These are phyloP conservation scores for Globisporangium yorkense DNA, from an alignment of 352 stramenopile genomes.

Conservation along the genomic window DNA sequence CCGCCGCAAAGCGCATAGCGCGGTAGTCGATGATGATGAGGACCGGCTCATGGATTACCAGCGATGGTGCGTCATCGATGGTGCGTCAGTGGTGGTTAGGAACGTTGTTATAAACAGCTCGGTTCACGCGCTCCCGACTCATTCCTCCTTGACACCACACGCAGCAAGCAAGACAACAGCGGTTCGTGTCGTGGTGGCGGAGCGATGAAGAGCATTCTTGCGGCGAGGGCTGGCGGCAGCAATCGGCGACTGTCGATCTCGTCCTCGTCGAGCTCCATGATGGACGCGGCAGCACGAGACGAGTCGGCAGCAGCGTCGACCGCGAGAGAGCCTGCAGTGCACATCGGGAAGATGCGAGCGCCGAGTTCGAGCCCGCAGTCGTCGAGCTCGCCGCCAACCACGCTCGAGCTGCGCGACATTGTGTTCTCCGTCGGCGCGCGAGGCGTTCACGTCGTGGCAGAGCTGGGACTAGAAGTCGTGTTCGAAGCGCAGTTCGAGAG, in stretches of 20 bases:
- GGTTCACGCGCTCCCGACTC: too few species aligned
- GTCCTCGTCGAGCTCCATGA: conserved; percentile 13
- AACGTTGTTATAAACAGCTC: too few species aligned
- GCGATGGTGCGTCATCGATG: too few species aligned
- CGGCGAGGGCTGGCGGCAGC: conserved; percentile 1
- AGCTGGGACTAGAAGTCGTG: conserved; percentile 28
- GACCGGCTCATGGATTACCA: too few species aligned
- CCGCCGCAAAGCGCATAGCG: conserved; percentile 5
- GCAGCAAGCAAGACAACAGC: too few species aligned
- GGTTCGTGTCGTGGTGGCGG: too few species aligned
- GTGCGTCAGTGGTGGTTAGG: too few species aligned
- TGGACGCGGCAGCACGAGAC: conserved; percentile 2
- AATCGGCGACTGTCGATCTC: conserved; percentile 14
- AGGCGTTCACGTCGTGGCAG: conserved; percentile 29
- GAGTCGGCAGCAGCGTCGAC: neutral
- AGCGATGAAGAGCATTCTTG: conserved; percentile 11
- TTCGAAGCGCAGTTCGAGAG: conserved; percentile 31
- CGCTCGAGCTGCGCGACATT: conserved; percentile 24
- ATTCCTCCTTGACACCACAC: too few species aligned
- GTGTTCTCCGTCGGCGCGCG: conserved; percentile 32
- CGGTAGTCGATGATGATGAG: conserved; percentile 10
- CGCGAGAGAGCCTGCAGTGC: conserved; percentile 26
- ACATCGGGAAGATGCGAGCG: conserved; percentile 41
- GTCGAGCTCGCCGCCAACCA: neutral
- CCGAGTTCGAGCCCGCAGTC: neutral